These are phyloP conservation scores for Rosa multiflora DNA, from an alignment of 306 rosid species.

Conservation along the genomic window DNA sequence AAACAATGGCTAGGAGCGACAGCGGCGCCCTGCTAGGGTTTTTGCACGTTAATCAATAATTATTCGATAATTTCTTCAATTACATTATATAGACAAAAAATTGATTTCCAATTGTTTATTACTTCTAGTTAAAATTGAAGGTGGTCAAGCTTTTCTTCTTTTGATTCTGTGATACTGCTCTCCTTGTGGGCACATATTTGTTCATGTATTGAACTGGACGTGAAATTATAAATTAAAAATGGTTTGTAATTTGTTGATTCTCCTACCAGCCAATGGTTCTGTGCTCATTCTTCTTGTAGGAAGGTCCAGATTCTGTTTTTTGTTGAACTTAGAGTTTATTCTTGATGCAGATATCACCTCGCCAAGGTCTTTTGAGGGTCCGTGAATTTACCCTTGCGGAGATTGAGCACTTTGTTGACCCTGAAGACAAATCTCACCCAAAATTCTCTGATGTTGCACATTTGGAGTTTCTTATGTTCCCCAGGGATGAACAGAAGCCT, in stretches of 20 bases:
- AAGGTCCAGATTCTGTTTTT: not conserved
- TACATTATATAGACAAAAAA: too few relatives aligned
- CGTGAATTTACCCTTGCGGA: conserved; percentile 95
- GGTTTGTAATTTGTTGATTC: not conserved
- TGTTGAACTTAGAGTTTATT: not conserved
- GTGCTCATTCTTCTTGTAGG: not conserved
- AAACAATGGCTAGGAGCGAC: too few relatives aligned
- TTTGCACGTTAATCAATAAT: too few relatives aligned
- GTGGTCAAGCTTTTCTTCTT: conserved; percentile 37
- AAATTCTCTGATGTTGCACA: conserved; percentile 71
- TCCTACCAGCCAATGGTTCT: not conserved
- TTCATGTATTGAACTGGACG: conserved; percentile 13
- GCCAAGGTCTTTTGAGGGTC: conserved; percentile 94
- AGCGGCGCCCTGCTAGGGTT: too few relatives aligned
- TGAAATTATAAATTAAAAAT: not conserved
- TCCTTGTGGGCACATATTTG: not conserved
- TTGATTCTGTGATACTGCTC: not conserved
- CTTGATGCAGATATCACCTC: conserved; percentile 77
- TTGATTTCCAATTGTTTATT: too few relatives aligned
- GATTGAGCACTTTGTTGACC: conserved; percentile 98
- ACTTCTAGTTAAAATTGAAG: conserved; percentile 25
- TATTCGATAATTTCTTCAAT: too few relatives aligned
- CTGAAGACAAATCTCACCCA: conserved; percentile 85
- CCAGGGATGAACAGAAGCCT: conserved; percentile 80
- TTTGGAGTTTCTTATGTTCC: conserved; percentile 89